Base-by-base conservation (phyloP, 2,329 filamentous ascomycete genomes). In the Neospermospora avenae region DNA sequence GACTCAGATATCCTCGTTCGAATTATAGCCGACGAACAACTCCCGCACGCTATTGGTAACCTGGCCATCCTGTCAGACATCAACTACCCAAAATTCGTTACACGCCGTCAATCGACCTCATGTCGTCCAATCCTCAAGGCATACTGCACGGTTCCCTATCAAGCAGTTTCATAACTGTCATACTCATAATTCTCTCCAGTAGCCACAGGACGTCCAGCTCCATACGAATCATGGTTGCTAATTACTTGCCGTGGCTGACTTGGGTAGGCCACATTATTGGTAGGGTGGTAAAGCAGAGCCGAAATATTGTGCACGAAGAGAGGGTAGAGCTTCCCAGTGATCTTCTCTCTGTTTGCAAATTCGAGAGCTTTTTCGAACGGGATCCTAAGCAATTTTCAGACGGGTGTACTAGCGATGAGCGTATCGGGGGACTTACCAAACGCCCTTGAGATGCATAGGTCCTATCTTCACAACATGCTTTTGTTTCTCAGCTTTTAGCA, bases 311-410 rank as follows among this genome's bases (percentile, higher is more conserved):
- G 92, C 28, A 98, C 95, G 73, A 98, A 98, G 42, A 98, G 81
- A 45, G 93, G 93, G 74, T 98, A 98, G 53, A 98, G 80, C 52
- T 91, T 79, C 76, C 97, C 93, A 0, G 93, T 98, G 67, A 98
- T 98, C 78, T 97, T 97, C 77, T 98, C 93, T 81, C 97, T 97
- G 80, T 98, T 98, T 67, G 93, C 95, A 73, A 98, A 98, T 69
- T 97, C 93, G 58, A 98, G 80, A 18, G 93, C 95, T 67, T 93
- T 88, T 68, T 98, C 93, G 70, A 95, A 98, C 1, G 95, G 95
- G 70, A 98, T 98, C 93, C 92, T 96, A 39, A 11, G 41, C 8
- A 37, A 20, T 18, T 8, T 42, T 51, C 41, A 22, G 20, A 20
- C 58, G 22, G 20, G 37, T 8, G 31, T 45, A 6, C 31, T 51